Evolutionary conservation across 345 rosid species (phyloP).

Genomic region (Dipteronia dyeriana): DNA sequence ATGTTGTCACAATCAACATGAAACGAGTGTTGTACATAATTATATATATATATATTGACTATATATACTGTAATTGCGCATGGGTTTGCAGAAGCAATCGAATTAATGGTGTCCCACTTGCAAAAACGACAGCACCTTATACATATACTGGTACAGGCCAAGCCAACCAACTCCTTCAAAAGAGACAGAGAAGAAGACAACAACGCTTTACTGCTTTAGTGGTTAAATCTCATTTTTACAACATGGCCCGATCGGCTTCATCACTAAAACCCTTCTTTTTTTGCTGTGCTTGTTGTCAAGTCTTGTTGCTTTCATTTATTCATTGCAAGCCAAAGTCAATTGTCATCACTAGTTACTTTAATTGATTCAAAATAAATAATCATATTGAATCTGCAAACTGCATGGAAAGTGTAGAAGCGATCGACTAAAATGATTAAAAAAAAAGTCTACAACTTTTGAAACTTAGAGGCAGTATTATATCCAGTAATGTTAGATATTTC

Average conservation of each 20-base stretch:
- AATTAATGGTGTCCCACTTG: slow-evolving; percentile 16
- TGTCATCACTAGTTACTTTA: background rate
- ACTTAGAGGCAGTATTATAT: too few relatives aligned
- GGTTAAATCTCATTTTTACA: background rate
- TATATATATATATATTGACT: background rate
- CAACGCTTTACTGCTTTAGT: background rate
- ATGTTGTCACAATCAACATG: slow-evolving; percentile 6
- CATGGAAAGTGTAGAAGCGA: background rate
- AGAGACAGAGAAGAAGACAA: slow-evolving; percentile 8
- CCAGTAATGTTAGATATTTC: too few relatives aligned
- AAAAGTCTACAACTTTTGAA: too few relatives aligned
- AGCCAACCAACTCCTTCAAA: background rate
- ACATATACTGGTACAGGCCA: background rate
- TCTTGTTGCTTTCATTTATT: slow-evolving; percentile 1
- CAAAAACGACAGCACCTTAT: slow-evolving; percentile 4
- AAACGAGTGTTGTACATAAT: background rate
- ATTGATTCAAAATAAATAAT: background rate
- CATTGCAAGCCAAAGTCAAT: background rate
- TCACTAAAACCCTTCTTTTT: background rate
- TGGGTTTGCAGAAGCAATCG: slow-evolving; percentile 10
- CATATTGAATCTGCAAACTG: background rate
- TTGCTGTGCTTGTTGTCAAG: background rate
- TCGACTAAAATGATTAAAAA: too few relatives aligned
- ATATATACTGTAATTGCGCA: background rate
- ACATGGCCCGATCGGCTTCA: background rate